Evolutionary conservation across 257 asterid genomes (phyloP).

Genomic region (Penstemon eatonii): DNA sequence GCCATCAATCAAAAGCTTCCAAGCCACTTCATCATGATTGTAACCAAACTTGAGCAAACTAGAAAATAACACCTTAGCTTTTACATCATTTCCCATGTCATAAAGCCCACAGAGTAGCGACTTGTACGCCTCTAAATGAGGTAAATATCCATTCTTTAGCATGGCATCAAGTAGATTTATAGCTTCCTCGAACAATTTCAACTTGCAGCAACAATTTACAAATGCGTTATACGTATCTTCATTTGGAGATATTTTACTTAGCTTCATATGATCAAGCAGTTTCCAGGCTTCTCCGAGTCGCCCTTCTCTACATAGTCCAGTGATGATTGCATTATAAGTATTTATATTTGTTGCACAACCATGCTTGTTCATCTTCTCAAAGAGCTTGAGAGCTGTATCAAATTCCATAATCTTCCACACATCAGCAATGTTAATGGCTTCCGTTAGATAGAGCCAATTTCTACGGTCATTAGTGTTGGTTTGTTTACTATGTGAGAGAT

Average conservation of each 20-base stretch:
- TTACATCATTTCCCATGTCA: conserved; percentile 37
- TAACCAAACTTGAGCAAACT: conserved; percentile 45
- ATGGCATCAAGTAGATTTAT: conserved; percentile 36
- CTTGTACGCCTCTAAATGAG: conserved; percentile 41
- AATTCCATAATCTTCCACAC: conserved; percentile 55
- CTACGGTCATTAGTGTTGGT: conserved; percentile 17
- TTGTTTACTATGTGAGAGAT: conserved; percentile 31
- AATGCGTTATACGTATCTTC: conserved; percentile 43
- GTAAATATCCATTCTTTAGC: conserved; percentile 37
- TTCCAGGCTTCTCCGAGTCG: conserved; percentile 42
- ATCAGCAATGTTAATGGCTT: conserved; percentile 39
- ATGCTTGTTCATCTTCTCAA: conserved; percentile 45
- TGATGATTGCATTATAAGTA: conserved; percentile 36
- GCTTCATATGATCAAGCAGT: conserved; percentile 48
- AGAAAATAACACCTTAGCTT: conserved; percentile 41
- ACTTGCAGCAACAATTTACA: conserved; percentile 46
- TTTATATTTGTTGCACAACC: conserved; percentile 41
- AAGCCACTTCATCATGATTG: conserved; percentile 56
- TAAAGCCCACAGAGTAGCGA: conserved; percentile 51
- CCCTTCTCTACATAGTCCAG: conserved; percentile 53
- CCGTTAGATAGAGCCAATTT: not conserved
- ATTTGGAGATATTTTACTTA: conserved; percentile 32
- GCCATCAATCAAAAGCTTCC: conserved; percentile 60
- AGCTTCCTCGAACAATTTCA: conserved; percentile 42
- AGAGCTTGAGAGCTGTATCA: conserved; percentile 40